Evolutionary conservation across 805 yeast species (phyloP).

Genomic region (Pichia nakasei): DNA sequence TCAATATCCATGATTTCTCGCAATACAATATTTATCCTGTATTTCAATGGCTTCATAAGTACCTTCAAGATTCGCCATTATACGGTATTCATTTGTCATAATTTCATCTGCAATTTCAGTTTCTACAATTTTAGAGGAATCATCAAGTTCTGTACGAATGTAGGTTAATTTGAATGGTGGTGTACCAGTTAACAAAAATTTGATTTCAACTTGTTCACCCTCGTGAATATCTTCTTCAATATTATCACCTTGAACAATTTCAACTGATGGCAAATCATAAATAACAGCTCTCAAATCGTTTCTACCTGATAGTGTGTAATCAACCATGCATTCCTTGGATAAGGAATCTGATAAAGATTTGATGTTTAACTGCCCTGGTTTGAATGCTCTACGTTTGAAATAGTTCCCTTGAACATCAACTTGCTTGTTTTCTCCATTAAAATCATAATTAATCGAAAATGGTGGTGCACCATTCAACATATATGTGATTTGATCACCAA

Average conservation of each 20-base stretch:
- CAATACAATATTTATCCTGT: conserved; percentile 71
- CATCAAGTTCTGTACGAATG: conserved; percentile 46
- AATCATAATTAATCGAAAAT: conserved; percentile 63
- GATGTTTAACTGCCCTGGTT: conserved; percentile 68
- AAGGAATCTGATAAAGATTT: conserved; percentile 64
- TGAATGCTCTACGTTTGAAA: conserved; percentile 65
- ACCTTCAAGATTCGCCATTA: conserved; percentile 80
- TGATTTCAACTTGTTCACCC: conserved; percentile 88
- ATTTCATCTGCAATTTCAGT: conserved; percentile 61
- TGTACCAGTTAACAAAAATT: conserved; percentile 72
- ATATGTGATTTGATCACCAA: conserved; percentile 82
- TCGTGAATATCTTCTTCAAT: conserved; percentile 79
- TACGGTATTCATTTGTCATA: conserved; percentile 56
- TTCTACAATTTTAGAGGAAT: conserved; percentile 34
- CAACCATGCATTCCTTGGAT: conserved; percentile 61
- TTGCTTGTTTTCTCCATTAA: conserved; percentile 47
- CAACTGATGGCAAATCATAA: conserved; percentile 62
- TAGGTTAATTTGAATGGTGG: conserved; percentile 90
- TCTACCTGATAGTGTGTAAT: conserved; percentile 32
- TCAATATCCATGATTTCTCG: conserved; percentile 21
- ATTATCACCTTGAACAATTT: conserved; percentile 69
- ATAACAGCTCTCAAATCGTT: conserved; percentile 27
- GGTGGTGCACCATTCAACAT: conserved; percentile 75
- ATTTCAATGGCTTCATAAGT: conserved; percentile 87
- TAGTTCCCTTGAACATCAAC: conserved; percentile 35